Evolutionary conservation across 257 asterid genomes (phyloP).

Genomic region (Solanum appendiculatum): DNA sequence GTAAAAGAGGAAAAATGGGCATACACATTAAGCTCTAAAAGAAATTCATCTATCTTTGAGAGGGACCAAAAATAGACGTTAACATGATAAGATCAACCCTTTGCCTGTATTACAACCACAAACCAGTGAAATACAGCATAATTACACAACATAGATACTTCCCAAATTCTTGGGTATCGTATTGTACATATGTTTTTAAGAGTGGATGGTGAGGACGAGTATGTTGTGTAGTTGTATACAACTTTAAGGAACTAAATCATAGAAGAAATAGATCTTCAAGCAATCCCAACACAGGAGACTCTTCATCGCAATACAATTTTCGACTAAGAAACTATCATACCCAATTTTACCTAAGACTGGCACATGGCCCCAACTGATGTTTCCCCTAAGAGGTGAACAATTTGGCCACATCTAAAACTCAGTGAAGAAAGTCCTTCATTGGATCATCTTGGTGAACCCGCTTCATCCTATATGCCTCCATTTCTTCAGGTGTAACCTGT

Average conservation of each 20-base stretch:
- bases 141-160: neutral
- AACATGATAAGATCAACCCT: neutral
- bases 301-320: neutral
- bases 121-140: neutral
- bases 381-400: neutral
- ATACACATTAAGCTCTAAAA: neutral
- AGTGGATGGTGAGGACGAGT: neutral
- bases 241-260: neutral
- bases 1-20: neutral
- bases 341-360: neutral
- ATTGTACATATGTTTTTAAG: neutral
- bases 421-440: conserved; percentile 57
- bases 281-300: neutral
- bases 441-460: conserved; percentile 61
- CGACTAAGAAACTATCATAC: neutral
- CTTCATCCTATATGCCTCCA: conserved; percentile 78
- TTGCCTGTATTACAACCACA: neutral
- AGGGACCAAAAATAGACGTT: neutral
- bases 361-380: neutral
- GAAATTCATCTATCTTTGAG: neutral
- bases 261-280: neutral
- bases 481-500: conserved; percentile 61
- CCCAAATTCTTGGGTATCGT: neutral
- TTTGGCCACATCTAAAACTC: neutral
- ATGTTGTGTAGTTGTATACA: neutral